These are phyloP conservation scores for Passalora sequoiae DNA, from an alignment of 2,329 filamentous ascomycete species.

Conservation along the genomic window DNA sequence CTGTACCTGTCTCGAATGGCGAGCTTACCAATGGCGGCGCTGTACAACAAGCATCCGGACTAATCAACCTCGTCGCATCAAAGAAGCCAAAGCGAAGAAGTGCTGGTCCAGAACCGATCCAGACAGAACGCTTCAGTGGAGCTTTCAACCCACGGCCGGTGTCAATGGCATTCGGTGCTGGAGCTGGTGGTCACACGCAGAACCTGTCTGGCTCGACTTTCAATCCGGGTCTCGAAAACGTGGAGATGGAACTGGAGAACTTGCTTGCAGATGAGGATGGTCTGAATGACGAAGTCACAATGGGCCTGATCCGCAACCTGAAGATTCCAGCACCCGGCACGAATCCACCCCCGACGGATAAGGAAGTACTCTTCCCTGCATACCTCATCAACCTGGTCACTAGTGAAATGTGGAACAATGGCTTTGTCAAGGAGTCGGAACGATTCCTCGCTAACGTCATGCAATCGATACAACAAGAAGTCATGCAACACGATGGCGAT, in stretches of 20 bases:
- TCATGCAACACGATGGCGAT: slow-evolving; percentile 97
- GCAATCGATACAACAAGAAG: slow-evolving; percentile 98
- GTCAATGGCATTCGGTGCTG: slow-evolving; percentile 78
- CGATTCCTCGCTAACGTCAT: slow-evolving; percentile 98
- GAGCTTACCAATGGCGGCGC: slow-evolving; percentile 61
- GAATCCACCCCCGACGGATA: slow-evolving; percentile 87
- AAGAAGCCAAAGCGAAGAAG: slow-evolving; percentile 97
- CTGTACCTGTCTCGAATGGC: slow-evolving; percentile 60
- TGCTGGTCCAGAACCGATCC: slow-evolving; percentile 77
- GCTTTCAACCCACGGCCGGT: slow-evolving; percentile 92
- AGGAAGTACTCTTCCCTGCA: slow-evolving; percentile 96
- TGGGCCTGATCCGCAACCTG: slow-evolving; percentile 91
- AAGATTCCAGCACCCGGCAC: slow-evolving; percentile 89
- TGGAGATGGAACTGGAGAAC: slow-evolving; percentile 90
- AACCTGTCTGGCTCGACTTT: slow-evolving; percentile 71
- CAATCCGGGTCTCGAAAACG: slow-evolving; percentile 75
- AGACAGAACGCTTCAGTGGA: slow-evolving; percentile 82
- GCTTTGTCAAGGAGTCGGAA: slow-evolving; percentile 98
- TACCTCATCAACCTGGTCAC: slow-evolving; percentile 99
- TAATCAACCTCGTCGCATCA: slow-evolving; percentile 94
- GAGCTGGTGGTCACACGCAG: slow-evolving; percentile 60
- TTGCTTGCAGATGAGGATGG: slow-evolving; percentile 92
- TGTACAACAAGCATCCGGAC: slow-evolving; percentile 57
- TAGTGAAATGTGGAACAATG: slow-evolving; percentile 99
- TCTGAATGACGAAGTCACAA: slow-evolving; percentile 92